phyloP scores from a whole-genome alignment of 2,329 filamentous ascomycete genomes.

The Talaromyces albobiverticillius region DNA sequence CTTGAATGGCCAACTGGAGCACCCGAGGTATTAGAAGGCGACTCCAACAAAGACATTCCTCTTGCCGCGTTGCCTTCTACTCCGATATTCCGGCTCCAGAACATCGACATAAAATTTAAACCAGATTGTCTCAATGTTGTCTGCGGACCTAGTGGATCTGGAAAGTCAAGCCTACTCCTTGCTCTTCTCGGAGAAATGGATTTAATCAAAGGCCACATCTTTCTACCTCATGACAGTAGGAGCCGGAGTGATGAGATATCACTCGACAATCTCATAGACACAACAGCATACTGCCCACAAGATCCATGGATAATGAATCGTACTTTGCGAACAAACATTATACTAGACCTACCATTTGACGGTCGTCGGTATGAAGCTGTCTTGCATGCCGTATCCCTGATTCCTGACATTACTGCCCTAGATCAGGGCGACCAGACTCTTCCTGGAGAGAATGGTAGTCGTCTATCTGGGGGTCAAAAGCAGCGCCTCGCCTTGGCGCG shows the following conservation, averaged over 20 bases:
- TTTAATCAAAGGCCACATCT: background rate
- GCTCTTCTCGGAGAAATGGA: slow-evolving; percentile 10
- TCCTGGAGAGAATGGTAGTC: background rate
- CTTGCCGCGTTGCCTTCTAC: background rate
- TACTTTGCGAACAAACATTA: background rate
- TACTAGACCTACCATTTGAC: slow-evolving; percentile 1
- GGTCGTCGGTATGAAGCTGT: background rate
- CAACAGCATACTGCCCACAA: slow-evolving; percentile 7
- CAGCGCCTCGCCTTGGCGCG: slow-evolving; percentile 93
- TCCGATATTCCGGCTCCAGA: background rate
- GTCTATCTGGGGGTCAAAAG: slow-evolving; percentile 92
- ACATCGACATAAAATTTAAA: background rate
- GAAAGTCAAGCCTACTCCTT: slow-evolving; percentile 6
- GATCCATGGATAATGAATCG: slow-evolving; percentile 4
- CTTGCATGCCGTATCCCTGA: background rate
- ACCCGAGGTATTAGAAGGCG: too few relatives aligned
- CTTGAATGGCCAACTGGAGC: background rate
- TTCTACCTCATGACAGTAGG: background rate
- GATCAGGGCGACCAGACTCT: background rate
- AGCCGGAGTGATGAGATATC: background rate
- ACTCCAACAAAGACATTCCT: background rate
- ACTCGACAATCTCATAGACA: background rate
- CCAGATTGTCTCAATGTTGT: background rate
- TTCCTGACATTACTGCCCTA: background rate
- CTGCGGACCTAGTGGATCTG: slow-evolving; percentile 4